Conservation (phyloP, 176 grass and related monocot species). For the Rhynchospora pubera region DNA sequence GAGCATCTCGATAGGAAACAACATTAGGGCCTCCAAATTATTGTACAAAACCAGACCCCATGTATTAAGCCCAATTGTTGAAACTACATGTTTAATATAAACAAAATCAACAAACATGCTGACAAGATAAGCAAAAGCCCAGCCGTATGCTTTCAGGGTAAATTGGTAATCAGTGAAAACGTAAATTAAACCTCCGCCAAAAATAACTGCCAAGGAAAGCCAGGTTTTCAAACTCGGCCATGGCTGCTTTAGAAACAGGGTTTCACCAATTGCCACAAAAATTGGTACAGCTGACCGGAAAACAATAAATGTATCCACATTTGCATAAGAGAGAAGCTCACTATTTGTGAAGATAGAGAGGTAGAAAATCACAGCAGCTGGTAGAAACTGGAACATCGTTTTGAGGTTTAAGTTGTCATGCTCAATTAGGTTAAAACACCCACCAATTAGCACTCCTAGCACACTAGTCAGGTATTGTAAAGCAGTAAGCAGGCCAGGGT, state of each 20-base stretch:
- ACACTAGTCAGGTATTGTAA: slow-evolving; percentile 68
- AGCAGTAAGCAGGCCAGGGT: slow-evolving; percentile 63
- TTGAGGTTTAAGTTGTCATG: slow-evolving; percentile 47
- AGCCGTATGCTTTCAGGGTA: slow-evolving; percentile 62
- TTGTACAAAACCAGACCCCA: slow-evolving; percentile 94
- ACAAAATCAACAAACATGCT: slow-evolving; percentile 88
- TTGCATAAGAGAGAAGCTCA: slow-evolving; percentile 69
- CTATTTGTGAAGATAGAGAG: slow-evolving; percentile 87
- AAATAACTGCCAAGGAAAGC: slow-evolving; percentile 70
- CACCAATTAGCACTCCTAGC: slow-evolving; percentile 66
- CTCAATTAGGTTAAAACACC: slow-evolving; percentile 55
- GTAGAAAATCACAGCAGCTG: slow-evolving; percentile 85
- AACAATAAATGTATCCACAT: slow-evolving; percentile 86
- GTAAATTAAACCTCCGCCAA: slow-evolving; percentile 77
- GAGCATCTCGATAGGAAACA: slow-evolving; percentile 76
- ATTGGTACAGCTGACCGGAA: slow-evolving; percentile 77
- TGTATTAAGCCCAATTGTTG: slow-evolving; percentile 83
- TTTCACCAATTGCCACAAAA: slow-evolving; percentile 74
- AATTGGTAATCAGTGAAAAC: slow-evolving; percentile 86
- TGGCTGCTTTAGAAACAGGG: slow-evolving; percentile 67
- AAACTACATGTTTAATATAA: slow-evolving; percentile 83
- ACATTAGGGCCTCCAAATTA: slow-evolving; percentile 67
- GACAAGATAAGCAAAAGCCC: slow-evolving; percentile 59
- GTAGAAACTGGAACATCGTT: slow-evolving; percentile 86
- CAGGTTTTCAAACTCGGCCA: slow-evolving; percentile 69